Percentiles rank a stretch among this genome's conserved stretches.
These are phyloP conservation scores for Ustilago trichophora DNA, from an alignment of 1,284 basidiomycete genomes.

Conservation along the genomic window DNA sequence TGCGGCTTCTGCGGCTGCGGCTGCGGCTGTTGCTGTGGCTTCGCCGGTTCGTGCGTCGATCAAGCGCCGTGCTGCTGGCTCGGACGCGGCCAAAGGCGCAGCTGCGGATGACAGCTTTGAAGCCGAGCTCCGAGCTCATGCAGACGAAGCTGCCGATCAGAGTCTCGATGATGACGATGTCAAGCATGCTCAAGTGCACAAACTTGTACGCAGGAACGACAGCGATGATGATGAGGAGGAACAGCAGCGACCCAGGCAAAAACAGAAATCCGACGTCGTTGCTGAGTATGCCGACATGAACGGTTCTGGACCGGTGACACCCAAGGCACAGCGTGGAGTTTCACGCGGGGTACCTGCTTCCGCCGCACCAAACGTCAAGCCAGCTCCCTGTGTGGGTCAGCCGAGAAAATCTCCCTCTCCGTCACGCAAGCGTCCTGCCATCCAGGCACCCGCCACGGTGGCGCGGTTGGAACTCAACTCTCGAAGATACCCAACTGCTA, in stretches of 20 bases:
- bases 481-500: slow-evolving; percentile 14
- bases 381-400: slow-evolving; percentile 64
- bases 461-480: slow-evolving; percentile 30
- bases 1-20: background rate
- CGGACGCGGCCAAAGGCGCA: slow-evolving; percentile 13
- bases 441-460: slow-evolving; percentile 36
- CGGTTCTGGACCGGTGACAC: slow-evolving; percentile 19
- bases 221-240: no score
- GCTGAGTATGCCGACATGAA: background rate
- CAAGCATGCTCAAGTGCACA: slow-evolving; percentile 6
- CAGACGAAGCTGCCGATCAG: slow-evolving; percentile 7
- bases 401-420: slow-evolving; percentile 64
- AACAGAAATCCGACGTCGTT: slow-evolving; percentile 8
- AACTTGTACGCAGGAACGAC: slow-evolving; percentile 11
- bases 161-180: slow-evolving; percentile 7
- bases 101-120: slow-evolving; percentile 21
- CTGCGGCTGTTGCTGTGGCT: no score
- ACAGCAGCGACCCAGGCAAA: slow-evolving; percentile 18
- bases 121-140: background rate
- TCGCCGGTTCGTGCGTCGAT: slow-evolving; percentile 8
- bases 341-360: slow-evolving; percentile 8
- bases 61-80: slow-evolving; percentile 16
- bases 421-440: slow-evolving; percentile 52
- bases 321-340: slow-evolving; percentile 16
- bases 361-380: slow-evolving; percentile 49